Evolutionary conservation across 257 asterid species (phyloP), one percentile per base, ranked within the genome.

Genomic region (Scutellaria minor): DNA sequence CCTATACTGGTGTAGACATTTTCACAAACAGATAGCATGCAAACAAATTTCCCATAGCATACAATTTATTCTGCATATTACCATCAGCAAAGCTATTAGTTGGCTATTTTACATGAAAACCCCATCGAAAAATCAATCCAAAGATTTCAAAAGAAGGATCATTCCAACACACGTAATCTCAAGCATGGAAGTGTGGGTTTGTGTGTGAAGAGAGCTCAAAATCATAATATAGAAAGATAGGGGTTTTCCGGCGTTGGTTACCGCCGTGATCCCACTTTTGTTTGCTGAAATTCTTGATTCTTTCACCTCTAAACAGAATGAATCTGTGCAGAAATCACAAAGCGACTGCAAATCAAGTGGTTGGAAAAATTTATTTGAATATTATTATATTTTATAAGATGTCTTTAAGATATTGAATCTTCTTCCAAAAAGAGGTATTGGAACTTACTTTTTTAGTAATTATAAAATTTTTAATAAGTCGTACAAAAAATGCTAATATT

Each of bases 11-110:
- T 46, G 0, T 14, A 51, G 78, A 15, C 78, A 71, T 20, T 80
- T 76, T 15, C 0, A 67, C 84, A 76, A 76, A 80, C 84, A 80
- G 40, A 7, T 72, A 13, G 6, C 52, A 7, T 68, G 58, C 84
- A 52, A 4, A 6, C 13, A 11, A 51, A 31, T 9, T 7, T 51
- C 22, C 1, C n/a, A 27, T 10, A 55, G 41, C 22, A 44, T 7
- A 44, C 3, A 2, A 13, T 47, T 18, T 37, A 39, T 6, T 13
- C 54, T 12, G 13, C 18, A 9, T 20, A 47, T 15, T 61, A 48
- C 10, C 55, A 7, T 13, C 52, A 27, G 42, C 37, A 11, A 73
- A 53, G 46, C 57, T 64, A 41, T 55, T n/a, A 7, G 18, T 12
- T 39, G 9, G 41, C 57, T 20, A 8, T 1, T 31, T 45, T 2